Evolutionary conservation across 2,329 filamentous ascomycete genomes (phyloP).

Genomic region (Aschersonia sp.): DNA sequence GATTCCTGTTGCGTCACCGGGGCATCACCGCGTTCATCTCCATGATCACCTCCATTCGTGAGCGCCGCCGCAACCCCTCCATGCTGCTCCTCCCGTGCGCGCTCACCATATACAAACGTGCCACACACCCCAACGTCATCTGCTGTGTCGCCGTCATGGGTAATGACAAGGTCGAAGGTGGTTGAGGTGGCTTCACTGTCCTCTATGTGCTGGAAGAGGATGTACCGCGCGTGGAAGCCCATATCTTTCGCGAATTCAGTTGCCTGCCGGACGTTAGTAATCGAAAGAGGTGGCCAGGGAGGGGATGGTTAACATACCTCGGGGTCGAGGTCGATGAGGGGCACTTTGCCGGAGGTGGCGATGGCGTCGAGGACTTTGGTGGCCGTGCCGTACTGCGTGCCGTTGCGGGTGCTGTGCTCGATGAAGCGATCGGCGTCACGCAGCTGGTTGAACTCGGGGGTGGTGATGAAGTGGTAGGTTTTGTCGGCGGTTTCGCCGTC

Average conservation of each 20-base stretch:
- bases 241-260: constrained; percentile 43
- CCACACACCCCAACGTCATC: too few species aligned
- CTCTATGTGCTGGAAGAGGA: constrained; percentile 33
- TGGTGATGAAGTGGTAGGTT: constrained; percentile 41
- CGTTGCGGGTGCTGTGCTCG: constrained; percentile 36
- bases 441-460: constrained; percentile 40
- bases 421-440: constrained; percentile 45
- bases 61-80: too few species aligned
- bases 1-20: too few species aligned
- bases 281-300: not conserved
- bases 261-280: constrained; percentile 21
- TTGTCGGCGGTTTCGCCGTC: constrained; percentile 37
- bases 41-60: too few species aligned
- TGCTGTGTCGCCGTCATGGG: too few species aligned
- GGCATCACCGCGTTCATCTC: too few species aligned
- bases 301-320: constrained; percentile 24
- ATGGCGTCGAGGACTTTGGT: constrained; percentile 36
- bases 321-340: constrained; percentile 36
- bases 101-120: too few species aligned
- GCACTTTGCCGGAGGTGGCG: constrained; percentile 41
- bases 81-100: too few species aligned
- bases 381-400: constrained; percentile 40
- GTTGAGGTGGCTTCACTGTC: constrained; percentile 2
- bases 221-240: constrained; percentile 37
- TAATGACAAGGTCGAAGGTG: too few species aligned